Evolutionary conservation across 2,329 filamentous ascomycete species (phyloP), one percentile per base, ranked within the genome.

Genomic region (Hypoxylon rubiginosum): DNA sequence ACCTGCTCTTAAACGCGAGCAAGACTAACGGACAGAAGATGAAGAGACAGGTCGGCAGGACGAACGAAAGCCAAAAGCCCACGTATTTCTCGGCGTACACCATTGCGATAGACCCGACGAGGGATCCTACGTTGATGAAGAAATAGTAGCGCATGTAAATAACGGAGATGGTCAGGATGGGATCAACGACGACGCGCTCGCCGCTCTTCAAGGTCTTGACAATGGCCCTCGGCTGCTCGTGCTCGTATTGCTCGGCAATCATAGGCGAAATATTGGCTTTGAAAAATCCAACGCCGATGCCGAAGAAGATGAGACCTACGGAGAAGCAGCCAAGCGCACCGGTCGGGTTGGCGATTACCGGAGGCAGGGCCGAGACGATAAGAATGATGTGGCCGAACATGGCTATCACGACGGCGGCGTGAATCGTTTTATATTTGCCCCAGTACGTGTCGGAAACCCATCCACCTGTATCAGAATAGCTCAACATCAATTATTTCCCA

Each of bases 11-110:
- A 73, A 86, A 85, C 75, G 86, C 85, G 66, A 85, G 79, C 53
- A 93, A 82, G 2, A 92, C 85, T 0, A 87, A 41, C 1, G 91
- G 91, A 59, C 88, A 88, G 52, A 85, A 58, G 43, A 87, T 82
- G 81, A 92, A 91, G 74, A 92, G 79, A 59, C 83, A 77, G 0
- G 90, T 92, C 9, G 91, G 91, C 10, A 93, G 83, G 41, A 91
- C 78, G 80, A 84, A 94, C 0, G 91, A 85, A 24, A 91, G 84
- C 89, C 90, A 94, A 82, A 92, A 93, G 7, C 91, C 91, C 51
- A 92, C 85, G 66, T 92, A 92, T 75, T 91, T 90, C 79, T 93
- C 91, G 1, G 90, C 88, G 73, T 92, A 94, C 34, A 89, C 89
- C 87, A 91, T 93, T 73, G 81, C 82, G 62, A 91, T 84, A 77